Conservation (phyloP, 345 rosid genomes). For the Geranium brycei region DNA sequence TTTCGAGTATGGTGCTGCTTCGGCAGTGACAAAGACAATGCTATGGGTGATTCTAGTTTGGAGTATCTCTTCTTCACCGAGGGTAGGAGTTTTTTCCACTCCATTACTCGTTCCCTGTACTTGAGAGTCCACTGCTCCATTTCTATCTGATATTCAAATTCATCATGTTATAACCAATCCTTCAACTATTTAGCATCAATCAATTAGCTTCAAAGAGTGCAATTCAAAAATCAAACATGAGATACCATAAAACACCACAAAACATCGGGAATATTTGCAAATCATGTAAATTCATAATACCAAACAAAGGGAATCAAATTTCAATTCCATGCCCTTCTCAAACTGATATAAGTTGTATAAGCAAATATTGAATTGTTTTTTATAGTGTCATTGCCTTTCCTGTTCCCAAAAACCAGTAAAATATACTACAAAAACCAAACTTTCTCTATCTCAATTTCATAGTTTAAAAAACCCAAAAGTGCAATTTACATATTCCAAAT, state of each 20-base stretch:
- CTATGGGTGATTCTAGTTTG: slow-evolving; percentile 29
- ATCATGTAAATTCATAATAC: too few relatives aligned
- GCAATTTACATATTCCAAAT: too few relatives aligned
- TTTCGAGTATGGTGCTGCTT: slow-evolving; percentile 95
- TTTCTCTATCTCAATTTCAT: not conserved
- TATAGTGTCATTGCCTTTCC: not conserved
- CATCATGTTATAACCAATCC: not conserved
- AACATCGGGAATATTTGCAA: too few relatives aligned
- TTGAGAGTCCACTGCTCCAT: slow-evolving; percentile 13
- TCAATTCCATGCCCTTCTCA: too few relatives aligned
- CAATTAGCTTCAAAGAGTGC: not conserved
- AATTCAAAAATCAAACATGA: too few relatives aligned
- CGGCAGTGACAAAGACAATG: slow-evolving; percentile 72
- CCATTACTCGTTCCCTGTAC: slow-evolving; percentile 9
- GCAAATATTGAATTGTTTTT: too few relatives aligned
- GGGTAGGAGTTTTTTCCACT: slow-evolving; percentile 23
- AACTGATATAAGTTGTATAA: too few relatives aligned
- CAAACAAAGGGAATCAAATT: too few relatives aligned
- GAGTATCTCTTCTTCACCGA: slow-evolving; percentile 17
- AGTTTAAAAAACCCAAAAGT: too few relatives aligned
- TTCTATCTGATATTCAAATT: not conserved
- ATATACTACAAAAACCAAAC: not conserved
- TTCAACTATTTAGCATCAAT: not conserved
- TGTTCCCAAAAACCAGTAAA: not conserved
- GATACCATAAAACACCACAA: not conserved